Conservation (phyloP, 805 yeast genomes). For the Suhomyces sp. region DNA sequence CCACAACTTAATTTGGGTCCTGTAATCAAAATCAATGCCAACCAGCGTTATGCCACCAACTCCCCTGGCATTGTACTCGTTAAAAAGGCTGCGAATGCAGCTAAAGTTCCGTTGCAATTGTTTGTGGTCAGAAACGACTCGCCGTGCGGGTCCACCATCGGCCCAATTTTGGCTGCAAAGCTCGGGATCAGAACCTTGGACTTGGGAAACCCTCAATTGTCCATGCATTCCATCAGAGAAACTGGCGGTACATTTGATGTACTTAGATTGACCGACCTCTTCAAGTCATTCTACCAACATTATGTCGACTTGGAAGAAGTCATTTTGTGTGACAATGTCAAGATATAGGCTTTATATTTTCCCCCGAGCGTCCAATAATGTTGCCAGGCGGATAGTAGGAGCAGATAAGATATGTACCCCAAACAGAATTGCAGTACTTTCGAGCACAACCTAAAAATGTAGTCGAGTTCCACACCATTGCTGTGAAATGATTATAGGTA, state of each 20-base stretch:
- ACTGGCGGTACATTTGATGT: slow-evolving; percentile 83
- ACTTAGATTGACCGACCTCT: slow-evolving; percentile 57
- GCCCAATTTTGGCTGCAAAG: slow-evolving; percentile 86
- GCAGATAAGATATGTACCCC: slow-evolving; percentile 39
- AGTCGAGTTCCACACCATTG: slow-evolving; percentile 36
- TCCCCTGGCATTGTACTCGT: slow-evolving; percentile 81
- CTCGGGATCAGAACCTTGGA: slow-evolving; percentile 86
- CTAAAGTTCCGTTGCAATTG: slow-evolving; percentile 79
- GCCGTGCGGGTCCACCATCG: slow-evolving; percentile 95
- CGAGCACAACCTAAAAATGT: slow-evolving; percentile 34
- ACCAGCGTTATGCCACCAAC: slow-evolving; percentile 93
- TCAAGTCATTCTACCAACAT: slow-evolving; percentile 55
- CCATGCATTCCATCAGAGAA: slow-evolving; percentile 93
- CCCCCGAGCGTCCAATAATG: slow-evolving; percentile 20
- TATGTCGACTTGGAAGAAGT: slow-evolving; percentile 27
- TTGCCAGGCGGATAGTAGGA: slow-evolving; percentile 35
- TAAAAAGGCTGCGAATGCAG: slow-evolving; percentile 64
- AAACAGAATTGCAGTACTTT: slow-evolving; percentile 27
- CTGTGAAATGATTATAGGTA: slow-evolving; percentile 38
- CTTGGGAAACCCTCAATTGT: slow-evolving; percentile 85
- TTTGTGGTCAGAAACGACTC: slow-evolving; percentile 93
- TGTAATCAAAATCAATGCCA: slow-evolving; percentile 89
- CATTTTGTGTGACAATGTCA: slow-evolving; percentile 24
- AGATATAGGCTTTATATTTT: slow-evolving; percentile 23
- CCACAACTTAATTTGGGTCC: slow-evolving; percentile 89